Evolutionary conservation across 2,329 filamentous ascomycete species (phyloP), one percentile per base, ranked within the genome.

Genomic region (Lachnellula subtilissima): DNA sequence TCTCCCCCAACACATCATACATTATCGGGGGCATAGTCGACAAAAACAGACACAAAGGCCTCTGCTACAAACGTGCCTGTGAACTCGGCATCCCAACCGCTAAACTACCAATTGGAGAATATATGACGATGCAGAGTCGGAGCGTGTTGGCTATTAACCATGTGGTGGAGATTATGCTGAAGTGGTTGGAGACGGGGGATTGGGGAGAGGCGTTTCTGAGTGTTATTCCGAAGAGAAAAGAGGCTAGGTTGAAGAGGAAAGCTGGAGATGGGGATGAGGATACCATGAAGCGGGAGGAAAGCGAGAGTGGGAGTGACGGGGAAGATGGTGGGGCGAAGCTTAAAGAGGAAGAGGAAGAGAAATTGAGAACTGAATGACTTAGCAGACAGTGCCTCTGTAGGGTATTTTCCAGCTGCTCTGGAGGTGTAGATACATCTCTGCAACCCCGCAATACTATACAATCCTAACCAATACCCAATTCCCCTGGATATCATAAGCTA

Each of bases 1-100:
- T 99, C 45, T 91, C 92, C 70, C 90, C 92, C 0, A 87, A 94
- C 73, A 91, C 87, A 58, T 93, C 85, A 56, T 99, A 99, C 72
- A 87, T 99, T 60, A 88, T 99, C 54, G 94, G 94, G 37, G 94
- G 93, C 0, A 78, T 99, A 37, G 94, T 99, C 25, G 94, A 99
- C 75, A 92, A 92, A 74, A 99, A 99, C 73, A 83, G 94, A 46
- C 87, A 99, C 73, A 99, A 99, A 76, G 91, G 90, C 0, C 79
- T 99, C 39, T 99, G 94, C 73, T 91, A 96, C 78, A 87, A 86
- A 65, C 81, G 88, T 15, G 94, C 94, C 0, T 78, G 82, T 52
- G 83, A 87, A 53, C 80, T 80, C 59, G 89, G 89, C 0, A 84
- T 99, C 65, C 87, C 87, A 61, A 97, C 94, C 0, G 94, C 93